Percentiles rank a stretch among this genome's conserved stretches.
Conservation (phyloP, 2,329 filamentous ascomycete species). For the Epichloe uncinata region DNA sequence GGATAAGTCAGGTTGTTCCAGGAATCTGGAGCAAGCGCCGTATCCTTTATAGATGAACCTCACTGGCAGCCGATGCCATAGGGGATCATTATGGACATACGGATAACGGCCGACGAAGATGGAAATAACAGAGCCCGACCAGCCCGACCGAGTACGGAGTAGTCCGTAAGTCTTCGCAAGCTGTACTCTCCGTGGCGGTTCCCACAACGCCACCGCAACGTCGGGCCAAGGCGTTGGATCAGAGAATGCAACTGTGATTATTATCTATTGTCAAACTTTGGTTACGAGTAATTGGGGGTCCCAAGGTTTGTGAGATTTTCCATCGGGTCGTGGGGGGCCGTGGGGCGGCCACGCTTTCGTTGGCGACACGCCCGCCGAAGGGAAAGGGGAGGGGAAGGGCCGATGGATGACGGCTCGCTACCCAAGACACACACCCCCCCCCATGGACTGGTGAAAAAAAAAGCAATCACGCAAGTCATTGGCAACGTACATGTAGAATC, state of each 20-base stretch:
- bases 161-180: neutral
- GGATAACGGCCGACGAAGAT: too few species aligned
- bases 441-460: too few species aligned
- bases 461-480: too few species aligned
- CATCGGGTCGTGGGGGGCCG: neutral
- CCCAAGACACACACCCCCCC: too few species aligned
- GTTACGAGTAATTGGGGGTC: neutral
- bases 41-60: constrained; percentile 4
- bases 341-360: constrained; percentile 2
- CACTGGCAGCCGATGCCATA: too few species aligned
- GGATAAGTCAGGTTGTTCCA: neutral
- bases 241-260: neutral
- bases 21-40: constrained; percentile 1
- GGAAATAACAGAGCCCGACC: too few species aligned
- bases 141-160: too few species aligned
- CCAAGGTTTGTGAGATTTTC: neutral
- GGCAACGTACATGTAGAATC: too few species aligned
- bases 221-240: constrained; percentile 2
- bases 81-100: too few species aligned
- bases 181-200: neutral
- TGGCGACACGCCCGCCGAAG: neutral
- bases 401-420: too few species aligned
- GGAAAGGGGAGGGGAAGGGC: too few species aligned
- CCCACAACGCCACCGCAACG: neutral
- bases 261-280: neutral